These are phyloP conservation scores for Saururus chinensis DNA, from an alignment of 164 flowering plant genomes.

Conservation along the genomic window DNA sequence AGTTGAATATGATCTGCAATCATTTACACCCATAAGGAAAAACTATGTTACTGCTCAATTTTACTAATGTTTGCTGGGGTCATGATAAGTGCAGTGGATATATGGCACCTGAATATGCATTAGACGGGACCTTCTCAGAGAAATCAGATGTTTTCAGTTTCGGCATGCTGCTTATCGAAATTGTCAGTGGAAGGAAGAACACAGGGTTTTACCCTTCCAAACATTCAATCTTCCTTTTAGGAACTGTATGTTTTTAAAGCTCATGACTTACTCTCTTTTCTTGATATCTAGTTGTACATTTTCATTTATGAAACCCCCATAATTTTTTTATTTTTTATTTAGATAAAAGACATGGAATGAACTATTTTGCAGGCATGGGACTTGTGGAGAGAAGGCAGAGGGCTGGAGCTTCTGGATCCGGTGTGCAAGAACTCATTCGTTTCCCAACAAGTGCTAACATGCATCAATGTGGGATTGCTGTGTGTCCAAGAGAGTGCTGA, in stretches of 20 bases:
- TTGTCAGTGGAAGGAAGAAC: not conserved
- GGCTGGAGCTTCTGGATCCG: too few species aligned
- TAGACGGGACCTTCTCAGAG: not conserved
- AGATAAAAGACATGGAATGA: not conserved
- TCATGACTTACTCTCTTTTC: too few species aligned
- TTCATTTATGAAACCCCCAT: too few species aligned
- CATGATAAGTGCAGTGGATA: not conserved
- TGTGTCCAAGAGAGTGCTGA: slow-evolving; percentile 1
- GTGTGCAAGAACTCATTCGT: not conserved
- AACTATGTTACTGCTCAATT: too few species aligned
- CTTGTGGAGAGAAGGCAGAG: not conserved
- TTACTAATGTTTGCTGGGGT: too few species aligned
- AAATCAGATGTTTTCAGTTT: not conserved
- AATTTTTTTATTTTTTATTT: too few species aligned
- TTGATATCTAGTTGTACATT: too few species aligned
- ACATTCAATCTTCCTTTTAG: not conserved
- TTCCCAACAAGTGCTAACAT: not conserved
- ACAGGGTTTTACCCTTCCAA: not conserved
- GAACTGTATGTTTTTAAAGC: not conserved
- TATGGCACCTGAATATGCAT: not conserved
- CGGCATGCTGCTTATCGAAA: not conserved
- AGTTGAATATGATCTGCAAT: too few species aligned
- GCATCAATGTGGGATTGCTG: slow-evolving; percentile 2
- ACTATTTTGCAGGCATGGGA: not conserved
- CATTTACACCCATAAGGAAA: too few species aligned